Conservation (phyloP, 1,139 yeast species). For the Pichia terricola region DNA sequence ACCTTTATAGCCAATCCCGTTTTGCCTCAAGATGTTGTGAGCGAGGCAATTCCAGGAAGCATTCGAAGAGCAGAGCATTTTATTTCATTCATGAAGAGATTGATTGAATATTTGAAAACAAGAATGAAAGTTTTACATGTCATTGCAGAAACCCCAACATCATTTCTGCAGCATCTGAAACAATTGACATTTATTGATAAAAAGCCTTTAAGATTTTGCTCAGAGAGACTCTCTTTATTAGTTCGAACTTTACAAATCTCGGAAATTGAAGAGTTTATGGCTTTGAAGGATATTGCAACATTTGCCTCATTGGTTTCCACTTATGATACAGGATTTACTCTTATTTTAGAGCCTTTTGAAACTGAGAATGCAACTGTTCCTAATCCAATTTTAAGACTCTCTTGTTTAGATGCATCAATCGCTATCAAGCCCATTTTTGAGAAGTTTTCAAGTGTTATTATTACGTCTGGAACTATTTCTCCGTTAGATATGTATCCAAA, state of each 20-base stretch:
- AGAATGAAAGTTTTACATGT: conserved; percentile 97
- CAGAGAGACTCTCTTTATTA: conserved; percentile 79
- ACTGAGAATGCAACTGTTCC: conserved; percentile 97
- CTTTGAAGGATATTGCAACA: conserved; percentile 90
- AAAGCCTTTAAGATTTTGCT: conserved; percentile 84
- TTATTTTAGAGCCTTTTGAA: conserved; percentile 91
- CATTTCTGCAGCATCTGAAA: conserved; percentile 85
- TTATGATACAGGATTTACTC: conserved; percentile 84
- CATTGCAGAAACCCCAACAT: conserved; percentile 90
- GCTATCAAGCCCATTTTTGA: conserved; percentile 97
- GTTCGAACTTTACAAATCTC: conserved; percentile 82
- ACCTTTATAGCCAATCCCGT: conserved; percentile 82
- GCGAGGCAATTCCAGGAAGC: conserved; percentile 95
- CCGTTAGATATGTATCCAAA: conserved; percentile 98
- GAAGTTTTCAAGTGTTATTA: conserved; percentile 84
- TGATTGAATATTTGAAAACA: conserved; percentile 89
- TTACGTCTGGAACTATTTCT: conserved; percentile 95
- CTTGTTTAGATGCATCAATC: conserved; percentile 94
- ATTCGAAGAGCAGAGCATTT: conserved; percentile 95
- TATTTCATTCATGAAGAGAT: conserved; percentile 81
- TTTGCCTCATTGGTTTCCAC: conserved; percentile 95
- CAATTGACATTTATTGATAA: conserved; percentile 87
- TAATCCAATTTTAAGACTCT: conserved; percentile 88
- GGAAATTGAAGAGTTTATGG: conserved; percentile 86
- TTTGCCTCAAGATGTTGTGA: conserved; percentile 71